Conservation (phyloP, 1,139 yeast species). For the Geotrichum klebahnii region DNA sequence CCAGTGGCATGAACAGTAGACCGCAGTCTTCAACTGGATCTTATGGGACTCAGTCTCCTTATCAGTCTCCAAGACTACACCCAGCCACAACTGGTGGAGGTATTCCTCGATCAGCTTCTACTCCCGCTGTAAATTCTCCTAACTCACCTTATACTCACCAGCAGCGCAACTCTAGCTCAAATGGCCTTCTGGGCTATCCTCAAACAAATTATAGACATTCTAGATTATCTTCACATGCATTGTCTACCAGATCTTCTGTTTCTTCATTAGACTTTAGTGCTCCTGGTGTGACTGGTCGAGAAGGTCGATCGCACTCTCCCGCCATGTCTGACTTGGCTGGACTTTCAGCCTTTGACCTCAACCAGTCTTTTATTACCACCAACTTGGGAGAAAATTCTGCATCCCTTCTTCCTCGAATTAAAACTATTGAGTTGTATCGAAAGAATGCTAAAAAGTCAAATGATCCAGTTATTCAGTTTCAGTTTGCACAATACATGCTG, state of each 20-base stretch:
- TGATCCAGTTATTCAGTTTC: constrained; percentile 81
- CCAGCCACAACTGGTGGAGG: constrained; percentile 6
- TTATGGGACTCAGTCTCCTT: constrained; percentile 6
- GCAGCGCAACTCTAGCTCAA: constrained; percentile 13
- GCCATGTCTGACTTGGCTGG: constrained; percentile 29
- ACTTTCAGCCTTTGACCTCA: constrained; percentile 34
- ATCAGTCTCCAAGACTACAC: constrained; percentile 1
- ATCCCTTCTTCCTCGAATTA: constrained; percentile 65
- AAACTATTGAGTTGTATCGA: constrained; percentile 82
- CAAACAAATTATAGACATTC: constrained; percentile 4
- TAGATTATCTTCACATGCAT: constrained; percentile 9
- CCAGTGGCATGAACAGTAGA: too few species aligned
- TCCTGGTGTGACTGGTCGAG: constrained; percentile 12
- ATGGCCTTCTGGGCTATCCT: not conserved
- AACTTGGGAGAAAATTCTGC: constrained; percentile 36
- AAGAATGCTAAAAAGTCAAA: constrained; percentile 79
- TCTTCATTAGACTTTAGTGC: constrained; percentile 17
- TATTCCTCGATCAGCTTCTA: constrained; percentile 17
- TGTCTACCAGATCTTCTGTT: constrained; percentile 15
- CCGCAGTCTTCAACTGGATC: constrained; percentile 4
- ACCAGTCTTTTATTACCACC: constrained; percentile 36
- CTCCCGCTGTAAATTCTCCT: constrained; percentile 12
- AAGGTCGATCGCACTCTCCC: constrained; percentile 24
- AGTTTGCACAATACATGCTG: constrained; percentile 85
- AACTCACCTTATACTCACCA: constrained; percentile 16